These are phyloP conservation scores for Crithidia brevicula DNA, from an alignment of 208 protist species.

Conservation along the genomic window DNA sequence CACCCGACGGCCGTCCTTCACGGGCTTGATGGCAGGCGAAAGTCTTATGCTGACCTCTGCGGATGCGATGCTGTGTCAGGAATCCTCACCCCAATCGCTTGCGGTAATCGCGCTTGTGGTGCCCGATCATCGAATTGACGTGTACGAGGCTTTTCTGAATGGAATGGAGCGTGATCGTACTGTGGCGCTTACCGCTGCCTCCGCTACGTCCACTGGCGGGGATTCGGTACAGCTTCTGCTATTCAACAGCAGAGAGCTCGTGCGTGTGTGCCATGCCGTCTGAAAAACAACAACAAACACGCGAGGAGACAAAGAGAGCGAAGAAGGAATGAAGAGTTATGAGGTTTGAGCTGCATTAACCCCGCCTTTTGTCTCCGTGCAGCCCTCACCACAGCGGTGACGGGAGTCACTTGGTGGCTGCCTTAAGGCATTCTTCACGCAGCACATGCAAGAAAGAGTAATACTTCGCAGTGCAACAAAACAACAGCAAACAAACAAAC, in stretches of 20 bases:
- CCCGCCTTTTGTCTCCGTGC: too few relatives aligned
- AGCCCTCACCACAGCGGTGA: too few relatives aligned
- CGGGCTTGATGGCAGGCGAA: neutral
- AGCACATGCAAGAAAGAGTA: too few relatives aligned
- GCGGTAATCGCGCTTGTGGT: constrained; percentile 40
- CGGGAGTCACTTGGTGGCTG: too few relatives aligned
- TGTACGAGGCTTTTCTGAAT: constrained; percentile 35
- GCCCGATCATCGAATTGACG: constrained; percentile 33
- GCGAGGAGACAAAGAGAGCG: neutral
- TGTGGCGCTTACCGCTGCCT: neutral
- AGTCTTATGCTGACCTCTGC: neutral
- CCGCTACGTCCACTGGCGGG: neutral
- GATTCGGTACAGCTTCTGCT: constrained; percentile 22
- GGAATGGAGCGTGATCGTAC: constrained; percentile 12
- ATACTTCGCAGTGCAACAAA: too few relatives aligned
- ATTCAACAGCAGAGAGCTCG: constrained; percentile 22
- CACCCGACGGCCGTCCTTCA: constrained; percentile 18
- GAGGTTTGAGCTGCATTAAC: too few relatives aligned
- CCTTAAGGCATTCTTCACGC: too few relatives aligned
- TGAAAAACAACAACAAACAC: neutral
- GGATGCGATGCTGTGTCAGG: neutral
- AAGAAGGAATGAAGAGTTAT: neutral
- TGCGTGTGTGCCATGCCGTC: neutral
- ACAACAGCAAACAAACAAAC: too few relatives aligned
- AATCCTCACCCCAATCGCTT: constrained; percentile 7